Conservation (phyloP, 2,329 filamentous ascomycete species). For the Xylariaceae sp. region DNA sequence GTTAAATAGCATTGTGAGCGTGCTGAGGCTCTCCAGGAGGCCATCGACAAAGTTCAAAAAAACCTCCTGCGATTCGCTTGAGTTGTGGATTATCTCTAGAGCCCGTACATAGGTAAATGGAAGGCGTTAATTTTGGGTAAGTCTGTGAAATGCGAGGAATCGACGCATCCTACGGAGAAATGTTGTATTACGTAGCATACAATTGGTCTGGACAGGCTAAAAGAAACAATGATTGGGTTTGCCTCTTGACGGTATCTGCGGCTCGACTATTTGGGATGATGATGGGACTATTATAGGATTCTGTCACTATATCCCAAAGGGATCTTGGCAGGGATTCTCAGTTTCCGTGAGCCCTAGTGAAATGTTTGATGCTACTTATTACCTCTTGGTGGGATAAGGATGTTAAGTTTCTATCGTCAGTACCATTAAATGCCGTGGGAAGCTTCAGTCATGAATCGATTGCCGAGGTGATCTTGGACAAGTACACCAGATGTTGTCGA, state of each 20-base stretch:
- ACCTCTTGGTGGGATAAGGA: too few species aligned
- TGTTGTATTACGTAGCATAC: conserved; percentile 7
- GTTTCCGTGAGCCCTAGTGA: conserved; percentile 15
- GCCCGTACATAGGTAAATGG: conserved; percentile 17
- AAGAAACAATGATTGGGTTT: conserved; percentile 5
- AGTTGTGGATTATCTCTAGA: conserved; percentile 14
- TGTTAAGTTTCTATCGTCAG: conserved; percentile 1
- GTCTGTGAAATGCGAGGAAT: conserved; percentile 5
- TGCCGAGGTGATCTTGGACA: conserved; percentile 11
- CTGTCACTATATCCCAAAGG: conserved; percentile 14
- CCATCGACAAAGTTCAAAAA: too few species aligned
- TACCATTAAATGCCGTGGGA: conserved; percentile 20
- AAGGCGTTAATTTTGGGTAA: conserved; percentile 9
- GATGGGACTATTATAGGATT: conserved; percentile 14
- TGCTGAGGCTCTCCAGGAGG: too few species aligned
- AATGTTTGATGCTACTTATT: conserved; percentile 5
- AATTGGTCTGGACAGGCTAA: conserved; percentile 18
- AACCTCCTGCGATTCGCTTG: too few species aligned
- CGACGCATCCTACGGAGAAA: conserved; percentile 1
- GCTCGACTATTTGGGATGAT: conserved; percentile 23
- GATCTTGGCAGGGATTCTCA: conserved; percentile 12
- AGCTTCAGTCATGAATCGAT: conserved; percentile 17
- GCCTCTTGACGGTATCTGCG: conserved; percentile 11
- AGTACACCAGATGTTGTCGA: conserved; percentile 16
- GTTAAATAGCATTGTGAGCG: too few species aligned